Conservation (phyloP, 2,329 filamentous ascomycete species). For the Immersiporthe knoxdaviesiana region DNA sequence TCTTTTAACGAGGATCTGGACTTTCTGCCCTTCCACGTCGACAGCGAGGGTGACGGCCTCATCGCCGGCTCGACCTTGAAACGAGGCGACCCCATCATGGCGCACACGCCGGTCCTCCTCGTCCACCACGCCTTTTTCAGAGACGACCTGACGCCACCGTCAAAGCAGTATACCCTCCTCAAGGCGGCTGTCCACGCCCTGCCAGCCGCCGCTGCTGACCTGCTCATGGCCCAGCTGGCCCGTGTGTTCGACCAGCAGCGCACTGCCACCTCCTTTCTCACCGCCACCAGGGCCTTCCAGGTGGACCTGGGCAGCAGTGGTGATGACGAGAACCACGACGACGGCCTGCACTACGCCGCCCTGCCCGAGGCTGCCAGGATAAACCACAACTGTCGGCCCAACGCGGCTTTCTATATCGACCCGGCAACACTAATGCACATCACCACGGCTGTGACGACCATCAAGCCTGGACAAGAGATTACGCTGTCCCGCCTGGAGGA, state of each 20-base stretch:
- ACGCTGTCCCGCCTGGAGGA: constrained; percentile 44
- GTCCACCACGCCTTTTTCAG: constrained; percentile 35
- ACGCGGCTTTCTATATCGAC: constrained; percentile 42
- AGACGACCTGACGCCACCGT: constrained; percentile 27
- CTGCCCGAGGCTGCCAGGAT: constrained; percentile 42
- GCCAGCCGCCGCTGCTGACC: constrained; percentile 3
- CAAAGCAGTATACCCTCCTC: constrained; percentile 29
- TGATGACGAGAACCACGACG: constrained; percentile 29
- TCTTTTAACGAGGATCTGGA: constrained; percentile 36
- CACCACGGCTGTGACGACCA: constrained; percentile 42
- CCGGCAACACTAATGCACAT: constrained; percentile 42
- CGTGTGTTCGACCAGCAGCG: constrained; percentile 38
- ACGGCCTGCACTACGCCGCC: constrained; percentile 38
- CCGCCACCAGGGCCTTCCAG: constrained; percentile 42
- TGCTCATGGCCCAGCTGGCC: constrained; percentile 28
- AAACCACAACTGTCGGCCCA: constrained; percentile 47
- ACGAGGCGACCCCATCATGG: constrained; percentile 42
- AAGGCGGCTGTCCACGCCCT: constrained; percentile 19
- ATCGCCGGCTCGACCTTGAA: constrained; percentile 41
- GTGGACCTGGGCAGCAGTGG: constrained; percentile 36
- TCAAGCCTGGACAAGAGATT: constrained; percentile 42
- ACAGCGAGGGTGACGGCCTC: constrained; percentile 43
- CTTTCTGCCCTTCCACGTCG: constrained; percentile 38
- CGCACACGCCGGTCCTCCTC: constrained; percentile 38
- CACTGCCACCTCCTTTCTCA: constrained; percentile 38